Base-by-base conservation (phyloP, 2,329 filamentous ascomycete genomes). In the Graphium sp. region DNA sequence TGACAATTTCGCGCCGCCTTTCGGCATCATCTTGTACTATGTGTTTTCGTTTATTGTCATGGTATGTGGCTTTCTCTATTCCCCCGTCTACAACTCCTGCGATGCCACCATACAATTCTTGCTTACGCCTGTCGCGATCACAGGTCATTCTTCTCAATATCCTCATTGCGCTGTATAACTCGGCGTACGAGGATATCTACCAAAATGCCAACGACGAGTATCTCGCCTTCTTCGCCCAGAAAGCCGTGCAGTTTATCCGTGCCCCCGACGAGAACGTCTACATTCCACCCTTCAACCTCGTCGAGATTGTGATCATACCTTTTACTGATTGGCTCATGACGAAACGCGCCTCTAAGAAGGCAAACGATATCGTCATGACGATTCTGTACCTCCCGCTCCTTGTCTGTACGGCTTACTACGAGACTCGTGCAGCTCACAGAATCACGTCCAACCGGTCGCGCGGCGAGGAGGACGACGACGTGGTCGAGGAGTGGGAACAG, bases 251-350 rank as follows among this genome's bases (percentile, higher is more conserved):
- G 43, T 98, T 94, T 43, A 82, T 95, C 12, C 81, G 89, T 27
- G 89, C 89, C 0, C 89, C 89, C 0, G 89, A 98, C 42, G 89
- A 98, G 50, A 98, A 98, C 41, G 89, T 98, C 31, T 98, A 89
- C 53, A 93, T 98, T 43, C 75, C 89, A 1, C 89, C 89, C 0
- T 80, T 98, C 53, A 98, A 98, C 48, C 63, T 98, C 3, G 67
- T 98, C 34, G 89, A 98, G 49, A 74, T 95, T 12, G 61, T 93
- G 35, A 58, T 69, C 35, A 66, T 94, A 4, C 67, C 79, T 22
- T 45, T 91, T 0, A 75, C 92, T 30, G 89, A 95, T 57, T 98
- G 89, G 89, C 98, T 87, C 89, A 65, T 98, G 60, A 56, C 69
- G n/a, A 68, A 70, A 35, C 42, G 58, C 6, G 51, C 51, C 3